Percentiles rank a stretch among this genome's conserved stretches.
These are phyloP conservation scores for Scheffersomyces lignicola DNA, from an alignment of 1,139 yeast genomes.

Conservation along the genomic window DNA sequence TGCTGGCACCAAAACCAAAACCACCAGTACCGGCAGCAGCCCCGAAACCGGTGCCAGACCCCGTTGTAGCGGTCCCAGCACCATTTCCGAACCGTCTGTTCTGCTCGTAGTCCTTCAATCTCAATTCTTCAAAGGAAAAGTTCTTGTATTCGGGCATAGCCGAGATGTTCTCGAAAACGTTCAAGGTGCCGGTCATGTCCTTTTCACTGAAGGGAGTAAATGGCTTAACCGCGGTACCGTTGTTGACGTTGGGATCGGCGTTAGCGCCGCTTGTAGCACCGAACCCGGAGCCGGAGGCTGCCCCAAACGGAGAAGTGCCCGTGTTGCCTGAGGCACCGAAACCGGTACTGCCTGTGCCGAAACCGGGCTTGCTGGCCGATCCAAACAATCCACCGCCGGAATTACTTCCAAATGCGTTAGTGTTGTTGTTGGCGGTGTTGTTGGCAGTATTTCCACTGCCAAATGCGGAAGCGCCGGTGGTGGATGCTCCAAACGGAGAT, in stretches of 20 bases:
- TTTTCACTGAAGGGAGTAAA: constrained; percentile 68
- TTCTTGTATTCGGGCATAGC: constrained; percentile 89
- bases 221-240: constrained; percentile 76
- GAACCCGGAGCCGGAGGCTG: constrained; percentile 19
- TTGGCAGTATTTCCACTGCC: constrained; percentile 14
- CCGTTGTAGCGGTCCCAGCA: constrained; percentile 21
- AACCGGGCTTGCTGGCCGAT: constrained; percentile 16
- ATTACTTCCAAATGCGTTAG: constrained; percentile 18
- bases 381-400: constrained; percentile 36
- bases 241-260: constrained; percentile 39
- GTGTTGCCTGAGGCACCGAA: constrained; percentile 22
- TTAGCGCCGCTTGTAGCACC: constrained; percentile 29
- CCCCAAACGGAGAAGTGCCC: constrained; percentile 25
- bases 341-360: constrained; percentile 21
- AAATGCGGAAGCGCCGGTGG: constrained; percentile 15
- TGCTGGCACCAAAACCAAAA: constrained; percentile 36
- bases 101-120: constrained; percentile 84
- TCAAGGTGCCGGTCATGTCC: constrained; percentile 62
- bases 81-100: constrained; percentile 60
- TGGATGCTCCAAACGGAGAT: constrained; percentile 23
- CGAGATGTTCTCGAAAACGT: constrained; percentile 70
- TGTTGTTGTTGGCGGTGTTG: constrained; percentile 15
- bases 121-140: constrained; percentile 82
- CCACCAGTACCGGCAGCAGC: constrained; percentile 27
- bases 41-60: constrained; percentile 21